phyloP scores from a whole-genome alignment of 1,284 basidiomycete genomes.

The Sporisorium iseilematis-ciliati region DNA sequence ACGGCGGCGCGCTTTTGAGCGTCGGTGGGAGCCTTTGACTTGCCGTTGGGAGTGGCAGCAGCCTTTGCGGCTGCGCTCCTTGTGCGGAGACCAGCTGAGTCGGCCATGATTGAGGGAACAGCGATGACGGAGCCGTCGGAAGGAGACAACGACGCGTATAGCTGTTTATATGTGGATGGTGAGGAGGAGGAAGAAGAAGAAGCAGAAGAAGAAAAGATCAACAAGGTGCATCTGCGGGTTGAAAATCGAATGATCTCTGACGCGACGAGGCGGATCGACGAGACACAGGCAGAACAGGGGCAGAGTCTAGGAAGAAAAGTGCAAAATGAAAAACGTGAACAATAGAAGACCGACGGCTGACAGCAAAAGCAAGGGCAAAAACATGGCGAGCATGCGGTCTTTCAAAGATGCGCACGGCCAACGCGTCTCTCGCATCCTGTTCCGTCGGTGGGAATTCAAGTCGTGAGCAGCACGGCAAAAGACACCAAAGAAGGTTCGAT shows the following conservation, averaged over 20 bases:
- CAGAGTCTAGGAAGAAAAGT: too few species aligned
- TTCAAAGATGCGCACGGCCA: too few species aligned
- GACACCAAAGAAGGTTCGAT: neutral
- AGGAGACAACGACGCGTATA: too few species aligned
- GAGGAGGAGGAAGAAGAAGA: neutral
- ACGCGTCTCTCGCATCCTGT: neutral
- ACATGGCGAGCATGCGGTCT: too few species aligned
- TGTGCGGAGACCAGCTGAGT: slow-evolving; percentile 51
- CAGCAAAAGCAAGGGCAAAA: too few species aligned
- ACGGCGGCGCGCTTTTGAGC: slow-evolving; percentile 44
- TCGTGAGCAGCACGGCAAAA: neutral
- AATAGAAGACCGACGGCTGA: too few species aligned
- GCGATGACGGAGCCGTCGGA: slow-evolving; percentile 1
- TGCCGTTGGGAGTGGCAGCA: slow-evolving; percentile 34
- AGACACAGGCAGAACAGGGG: too few species aligned
- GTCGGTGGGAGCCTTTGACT: slow-evolving; percentile 24
- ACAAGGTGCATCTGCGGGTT: too few species aligned
- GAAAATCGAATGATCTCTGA: too few species aligned
- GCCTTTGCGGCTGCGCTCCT: slow-evolving; percentile 42
- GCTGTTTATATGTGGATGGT: slow-evolving; percentile 4
- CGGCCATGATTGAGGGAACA: slow-evolving; percentile 25
- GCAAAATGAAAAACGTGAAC: too few species aligned
- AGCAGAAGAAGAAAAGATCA: neutral
- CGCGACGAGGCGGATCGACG: too few species aligned
- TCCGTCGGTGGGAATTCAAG: too few species aligned